These are phyloP conservation scores for Penicillium crystallinum DNA, from an alignment of 495 filamentous ascomycete species.

Conservation along the genomic window DNA sequence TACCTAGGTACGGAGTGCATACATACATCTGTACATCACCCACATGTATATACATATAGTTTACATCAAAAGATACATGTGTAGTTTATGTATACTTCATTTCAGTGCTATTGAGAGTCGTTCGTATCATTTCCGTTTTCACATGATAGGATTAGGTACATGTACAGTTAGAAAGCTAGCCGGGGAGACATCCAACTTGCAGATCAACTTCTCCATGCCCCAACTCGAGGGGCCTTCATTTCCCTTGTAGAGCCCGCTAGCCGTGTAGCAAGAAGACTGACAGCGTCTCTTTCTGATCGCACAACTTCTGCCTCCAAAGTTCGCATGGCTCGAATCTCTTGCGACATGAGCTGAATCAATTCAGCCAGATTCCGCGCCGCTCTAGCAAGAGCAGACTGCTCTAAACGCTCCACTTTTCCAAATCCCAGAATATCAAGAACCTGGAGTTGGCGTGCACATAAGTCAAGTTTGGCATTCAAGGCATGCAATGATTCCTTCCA, in stretches of 20 bases:
- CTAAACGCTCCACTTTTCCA: slow-evolving; percentile 26
- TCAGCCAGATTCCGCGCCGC: slow-evolving; percentile 28
- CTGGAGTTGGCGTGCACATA: slow-evolving; percentile 34
- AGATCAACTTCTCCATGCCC: slow-evolving; percentile 20
- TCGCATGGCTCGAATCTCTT: slow-evolving; percentile 40
- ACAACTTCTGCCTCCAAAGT: slow-evolving; percentile 39
- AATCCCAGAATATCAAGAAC: slow-evolving; percentile 35
- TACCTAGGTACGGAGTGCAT: too few relatives aligned
- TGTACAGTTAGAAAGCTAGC: neutral
- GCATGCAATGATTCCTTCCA: slow-evolving; percentile 41
- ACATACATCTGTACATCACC: too few relatives aligned
- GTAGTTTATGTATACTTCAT: too few relatives aligned
- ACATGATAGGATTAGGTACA: too few relatives aligned
- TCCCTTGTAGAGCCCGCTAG: slow-evolving; percentile 15
- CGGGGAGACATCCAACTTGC: neutral
- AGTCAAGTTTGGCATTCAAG: slow-evolving; percentile 35
- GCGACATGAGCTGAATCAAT: slow-evolving; percentile 34
- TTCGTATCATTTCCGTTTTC: neutral
- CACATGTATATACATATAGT: too few relatives aligned
- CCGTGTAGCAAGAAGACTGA: slow-evolving; percentile 30
- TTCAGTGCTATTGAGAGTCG: too few relatives aligned
- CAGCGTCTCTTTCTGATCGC: slow-evolving; percentile 31
- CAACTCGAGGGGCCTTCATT: slow-evolving; percentile 7
- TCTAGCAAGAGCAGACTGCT: slow-evolving; percentile 33
- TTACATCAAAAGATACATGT: neutral